These are phyloP conservation scores for Neurospora sp. DNA, from an alignment of 495 filamentous ascomycete genomes.

Conservation along the genomic window DNA sequence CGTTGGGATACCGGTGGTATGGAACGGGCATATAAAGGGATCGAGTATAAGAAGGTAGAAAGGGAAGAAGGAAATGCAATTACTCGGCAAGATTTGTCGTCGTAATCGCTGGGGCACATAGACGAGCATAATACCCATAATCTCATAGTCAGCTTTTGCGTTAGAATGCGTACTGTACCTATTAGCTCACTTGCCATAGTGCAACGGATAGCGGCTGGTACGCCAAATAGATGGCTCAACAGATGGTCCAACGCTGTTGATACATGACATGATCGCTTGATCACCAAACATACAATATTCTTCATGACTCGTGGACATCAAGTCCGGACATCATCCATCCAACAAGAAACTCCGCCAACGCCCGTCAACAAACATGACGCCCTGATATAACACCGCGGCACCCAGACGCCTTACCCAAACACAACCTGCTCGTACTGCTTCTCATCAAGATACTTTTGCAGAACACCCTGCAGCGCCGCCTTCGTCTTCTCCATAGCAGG, in stretches of 20 bases:
- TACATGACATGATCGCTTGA: background rate
- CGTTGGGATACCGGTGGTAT: background rate
- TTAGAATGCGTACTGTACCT: background rate
- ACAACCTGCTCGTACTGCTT: slow-evolving; percentile 33
- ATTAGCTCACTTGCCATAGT: background rate
- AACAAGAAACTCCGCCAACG: background rate
- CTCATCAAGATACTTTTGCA: slow-evolving; percentile 34
- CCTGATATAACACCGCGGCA: background rate
- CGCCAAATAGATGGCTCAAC: background rate
- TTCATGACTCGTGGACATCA: background rate
- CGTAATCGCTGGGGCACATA: background rate
- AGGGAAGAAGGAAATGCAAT: background rate
- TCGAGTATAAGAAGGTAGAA: background rate
- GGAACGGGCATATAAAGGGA: background rate
- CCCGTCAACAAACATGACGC: background rate
- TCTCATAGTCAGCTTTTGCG: background rate
- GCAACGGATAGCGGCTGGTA: background rate
- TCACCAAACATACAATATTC: background rate
- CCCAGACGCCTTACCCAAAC: slow-evolving; percentile 22
- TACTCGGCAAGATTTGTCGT: background rate
- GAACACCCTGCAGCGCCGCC: slow-evolving; percentile 28
- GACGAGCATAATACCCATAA: background rate
- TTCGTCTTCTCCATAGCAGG: slow-evolving; percentile 34
- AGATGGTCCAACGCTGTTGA: background rate
- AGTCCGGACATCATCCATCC: background rate